Base-by-base conservation (phyloP, 2,329 filamentous ascomycete genomes). In the Arthrobotrys conoides region DNA sequence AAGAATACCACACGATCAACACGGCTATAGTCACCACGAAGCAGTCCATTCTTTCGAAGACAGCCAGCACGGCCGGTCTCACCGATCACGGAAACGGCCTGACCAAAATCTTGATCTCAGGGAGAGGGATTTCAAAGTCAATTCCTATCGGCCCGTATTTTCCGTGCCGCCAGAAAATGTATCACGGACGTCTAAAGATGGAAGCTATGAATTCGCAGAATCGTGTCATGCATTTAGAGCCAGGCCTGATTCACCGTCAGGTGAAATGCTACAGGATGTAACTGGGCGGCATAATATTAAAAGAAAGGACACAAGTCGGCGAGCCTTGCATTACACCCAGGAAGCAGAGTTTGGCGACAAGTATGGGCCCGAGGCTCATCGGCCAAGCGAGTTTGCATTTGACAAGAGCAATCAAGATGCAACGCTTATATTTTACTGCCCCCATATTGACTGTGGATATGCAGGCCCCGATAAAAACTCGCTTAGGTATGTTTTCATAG, bases 1-100 rank as follows among this genome's bases (percentile, higher is more conserved):
- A 61, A 33, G 33, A 61, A 61, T 61, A 61, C 57, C 57, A 61
- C 57, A 61, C 20, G 36, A 44, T 3, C 57, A 61, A 61, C 57
- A 44, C 57, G 36, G 36, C 4, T 41, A 22, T 20, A 27, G 6
- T 18, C 53, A 38, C 36, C 16, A 44, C 10, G 18, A 30, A 10
- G 9, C 36, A 8, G 55, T 16, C 2, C 36, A 61, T 27, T n/a
- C 57, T 12, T 30, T 30, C 27, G 24, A 61, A n/a, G 57, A 12
- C 1, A 9, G 18, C 12, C 57, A 44, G 12, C 36, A 18, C 6
- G 27, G 27, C 0, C 33, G 57, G 20, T 27, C 57, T 18, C 57
- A 44, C n/a, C 24, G 36, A 10, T 16, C 57, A 27, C 33, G 57
- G 18, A 61, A 44, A n/a, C 33, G 36, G 1, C 5, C 57, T n/a